These are phyloP conservation scores for Heracleum sosnowskyi DNA, from an alignment of 129 eudicot species.

Conservation along the genomic window DNA sequence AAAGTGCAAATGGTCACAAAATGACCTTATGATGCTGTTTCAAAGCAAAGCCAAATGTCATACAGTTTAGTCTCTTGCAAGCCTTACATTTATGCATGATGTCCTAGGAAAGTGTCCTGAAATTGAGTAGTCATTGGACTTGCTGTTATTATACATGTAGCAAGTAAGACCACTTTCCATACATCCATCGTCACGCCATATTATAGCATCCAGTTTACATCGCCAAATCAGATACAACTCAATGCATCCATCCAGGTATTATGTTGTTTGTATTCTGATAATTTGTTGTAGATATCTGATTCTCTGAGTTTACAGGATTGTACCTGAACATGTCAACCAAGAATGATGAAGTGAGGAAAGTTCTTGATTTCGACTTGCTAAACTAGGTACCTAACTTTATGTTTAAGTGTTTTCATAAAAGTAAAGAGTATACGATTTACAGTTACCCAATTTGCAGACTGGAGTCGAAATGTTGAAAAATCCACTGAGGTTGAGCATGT, in stretches of 20 bases:
- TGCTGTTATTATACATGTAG: slow-evolving; percentile 1
- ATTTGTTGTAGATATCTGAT: slow-evolving; percentile 44
- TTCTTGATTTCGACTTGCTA: not conserved
- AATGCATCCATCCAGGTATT: slow-evolving; percentile 87
- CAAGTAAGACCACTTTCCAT: not conserved
- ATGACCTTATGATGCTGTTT: not conserved
- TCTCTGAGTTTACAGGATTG: slow-evolving; percentile 36
- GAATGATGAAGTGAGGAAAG: not conserved
- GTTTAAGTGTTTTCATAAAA: not conserved
- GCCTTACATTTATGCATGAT: not conserved
- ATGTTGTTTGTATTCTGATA: slow-evolving; percentile 50
- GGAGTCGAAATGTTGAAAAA: slow-evolving; percentile 79
- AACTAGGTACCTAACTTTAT: not conserved
- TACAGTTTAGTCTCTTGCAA: not conserved
- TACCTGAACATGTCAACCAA: slow-evolving; percentile 37
- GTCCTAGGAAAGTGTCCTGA: not conserved
- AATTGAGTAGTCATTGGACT: not conserved
- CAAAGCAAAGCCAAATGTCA: not conserved
- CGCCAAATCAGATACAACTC: not conserved
- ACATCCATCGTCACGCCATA: not conserved
- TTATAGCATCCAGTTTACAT: not conserved
- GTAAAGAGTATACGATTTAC: not conserved
- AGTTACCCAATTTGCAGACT: slow-evolving; percentile 84
- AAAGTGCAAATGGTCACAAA: not conserved
- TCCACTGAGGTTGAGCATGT: slow-evolving; percentile 60